Base-by-base conservation (phyloP, 2,329 filamentous ascomycete genomes). In the Sclerotinia nivalis region DNA sequence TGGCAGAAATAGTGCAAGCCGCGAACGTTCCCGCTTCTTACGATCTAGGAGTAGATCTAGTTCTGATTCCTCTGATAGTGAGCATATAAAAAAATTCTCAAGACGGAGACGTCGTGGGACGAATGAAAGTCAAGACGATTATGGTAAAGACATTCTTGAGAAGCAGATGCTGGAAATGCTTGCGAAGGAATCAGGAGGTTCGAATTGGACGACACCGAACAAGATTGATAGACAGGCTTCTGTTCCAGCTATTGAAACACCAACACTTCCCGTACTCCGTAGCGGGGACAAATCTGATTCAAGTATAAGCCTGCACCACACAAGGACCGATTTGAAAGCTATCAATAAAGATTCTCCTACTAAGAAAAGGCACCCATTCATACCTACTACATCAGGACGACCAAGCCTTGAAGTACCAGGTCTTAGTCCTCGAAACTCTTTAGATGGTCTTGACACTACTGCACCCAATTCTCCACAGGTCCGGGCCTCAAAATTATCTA, bases 161-260 rank as follows among this genome's bases (percentile, higher is more conserved):
- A 88, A 86, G 76, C 87, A 89, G 75, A 89, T 89, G 86, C 79
- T 84, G 70, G 86, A 88, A 70, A 85, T 88, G 80, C 82, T 89
- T 71, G 84, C 84, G 8, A 83, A 83, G 71, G 87, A 89, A 75
- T 83, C 82, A 8, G 78, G 79, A 18, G 82, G 74, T 28, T 64
- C 47, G 12, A 58, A 69, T 65, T 69, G 59, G 59, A 49, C 22
- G 50, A 69, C 67, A 49, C 65, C 69, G 20, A 69, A 69, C 25
- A 70, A 75, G 65, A 12, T 70, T 66, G 55, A 75, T 71, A 62
- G 40, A 20, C 49, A 70, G 45, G 37, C 69, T 40, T 70, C 69
- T 28, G 45, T 67, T 49, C 20, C 71, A 43, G 73, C 72, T 45
- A 70, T 71, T 58, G 75, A 74, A 56, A 56, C 37, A 49, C 68